A percentile compares a stretch with the other conserved stretches of the same genome.
These are phyloP conservation scores for Alliaria petiolata DNA, from an alignment of 345 rosid genomes.

Conservation along the genomic window DNA sequence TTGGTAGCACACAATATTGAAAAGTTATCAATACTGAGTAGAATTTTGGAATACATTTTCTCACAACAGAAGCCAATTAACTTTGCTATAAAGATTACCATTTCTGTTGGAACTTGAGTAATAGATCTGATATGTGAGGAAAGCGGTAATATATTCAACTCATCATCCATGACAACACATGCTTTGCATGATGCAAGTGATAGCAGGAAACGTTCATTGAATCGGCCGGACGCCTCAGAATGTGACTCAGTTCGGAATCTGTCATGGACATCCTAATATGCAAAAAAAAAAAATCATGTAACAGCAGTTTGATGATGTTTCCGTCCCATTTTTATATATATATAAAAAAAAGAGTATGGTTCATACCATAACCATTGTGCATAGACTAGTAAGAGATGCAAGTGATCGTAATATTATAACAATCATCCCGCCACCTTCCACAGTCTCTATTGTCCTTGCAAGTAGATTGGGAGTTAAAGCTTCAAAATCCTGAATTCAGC, in stretches of 20 bases:
- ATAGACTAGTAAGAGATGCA: constrained; percentile 76
- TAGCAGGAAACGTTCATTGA: constrained; percentile 86
- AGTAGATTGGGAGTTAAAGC: constrained; percentile 93
- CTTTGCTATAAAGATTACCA: constrained; percentile 40
- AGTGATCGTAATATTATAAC: constrained; percentile 78
- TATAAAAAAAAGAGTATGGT: too few species aligned
- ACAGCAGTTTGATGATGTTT: background rate
- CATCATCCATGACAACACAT: constrained; percentile 93
- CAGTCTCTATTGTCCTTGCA: constrained; percentile 96
- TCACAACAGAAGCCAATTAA: background rate
- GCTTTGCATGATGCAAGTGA: constrained; percentile 92
- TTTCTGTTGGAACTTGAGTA: constrained; percentile 47
- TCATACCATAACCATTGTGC: constrained; percentile 95
- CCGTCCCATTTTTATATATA: background rate
- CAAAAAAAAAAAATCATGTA: constrained; percentile 4
- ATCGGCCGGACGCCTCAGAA: constrained; percentile 77
- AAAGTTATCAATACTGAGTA: background rate
- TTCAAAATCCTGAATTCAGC: constrained; percentile 76
- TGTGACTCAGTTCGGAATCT: constrained; percentile 96
- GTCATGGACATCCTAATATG: constrained; percentile 91
- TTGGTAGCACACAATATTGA: background rate
- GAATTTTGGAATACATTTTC: background rate
- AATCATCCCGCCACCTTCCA: constrained; percentile 92
- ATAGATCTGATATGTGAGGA: constrained; percentile 90
- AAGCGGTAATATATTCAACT: constrained; percentile 85